Conservation (phyloP, 2,329 filamentous ascomycete species). For the Didymella pomorum region DNA sequence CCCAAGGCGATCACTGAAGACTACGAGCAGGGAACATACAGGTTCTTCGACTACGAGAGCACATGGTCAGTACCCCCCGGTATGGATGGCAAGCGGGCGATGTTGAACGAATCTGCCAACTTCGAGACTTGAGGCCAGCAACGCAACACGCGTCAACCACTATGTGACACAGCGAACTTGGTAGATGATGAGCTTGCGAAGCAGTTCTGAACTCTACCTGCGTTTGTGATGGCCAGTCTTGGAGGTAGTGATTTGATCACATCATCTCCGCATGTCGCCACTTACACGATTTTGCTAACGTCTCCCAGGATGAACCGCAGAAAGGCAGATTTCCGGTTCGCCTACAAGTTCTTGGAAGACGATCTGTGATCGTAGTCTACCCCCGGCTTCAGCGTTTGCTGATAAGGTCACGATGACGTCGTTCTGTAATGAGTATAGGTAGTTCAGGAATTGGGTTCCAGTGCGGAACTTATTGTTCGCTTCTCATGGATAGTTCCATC, state of each 20-base stretch:
- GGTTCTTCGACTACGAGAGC: constrained; percentile 99
- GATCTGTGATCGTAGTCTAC: constrained; percentile 66
- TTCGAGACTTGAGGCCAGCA: constrained; percentile 1
- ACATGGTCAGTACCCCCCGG: constrained; percentile 74
- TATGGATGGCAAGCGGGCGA: not conserved
- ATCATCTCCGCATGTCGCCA: not conserved
- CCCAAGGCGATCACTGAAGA: constrained; percentile 99
- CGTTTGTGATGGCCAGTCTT: not conserved
- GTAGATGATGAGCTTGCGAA: not conserved
- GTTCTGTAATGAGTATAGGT: constrained; percentile 48
- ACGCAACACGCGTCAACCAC: not conserved
- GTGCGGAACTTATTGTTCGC: constrained; percentile 32
- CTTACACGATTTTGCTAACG: constrained; percentile 31
- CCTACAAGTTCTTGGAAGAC: constrained; percentile 97
- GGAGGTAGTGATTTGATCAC: not conserved
- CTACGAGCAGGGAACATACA: constrained; percentile 97
- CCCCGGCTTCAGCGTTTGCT: constrained; percentile 5
- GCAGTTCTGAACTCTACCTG: not conserved
- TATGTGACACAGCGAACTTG: not conserved
- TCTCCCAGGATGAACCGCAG: constrained; percentile 91
- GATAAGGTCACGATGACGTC: constrained; percentile 25
- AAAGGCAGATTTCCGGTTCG: constrained; percentile 98
- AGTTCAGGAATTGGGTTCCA: constrained; percentile 39
- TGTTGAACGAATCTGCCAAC: not conserved
- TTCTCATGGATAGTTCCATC: constrained; percentile 19